Evolutionary conservation across 768 basidiomycete genomes (phyloP), one percentile per base, ranked within the genome.

Genomic region (Steccherinum ochraceum): DNA sequence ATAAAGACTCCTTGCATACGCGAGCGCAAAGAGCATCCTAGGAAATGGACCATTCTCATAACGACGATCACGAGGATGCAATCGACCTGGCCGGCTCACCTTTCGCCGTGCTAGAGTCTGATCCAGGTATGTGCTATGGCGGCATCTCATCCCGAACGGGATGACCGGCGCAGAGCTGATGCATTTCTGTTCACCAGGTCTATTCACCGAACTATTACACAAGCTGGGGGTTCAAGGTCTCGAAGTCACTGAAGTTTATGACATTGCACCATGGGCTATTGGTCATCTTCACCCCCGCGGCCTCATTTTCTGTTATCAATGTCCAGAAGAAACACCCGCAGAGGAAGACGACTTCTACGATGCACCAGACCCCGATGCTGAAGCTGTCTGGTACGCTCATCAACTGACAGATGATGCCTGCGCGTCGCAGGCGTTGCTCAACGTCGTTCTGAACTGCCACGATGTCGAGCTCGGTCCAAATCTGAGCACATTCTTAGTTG

Each of bases 331-430:
- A 61, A 45, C 21, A n/a, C 18, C 30, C 12, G 43, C 48, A 1
- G 18, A n/a, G 1, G 46, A 52, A n/a, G 41, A 50, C 3, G 56
- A 58, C 3, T 52, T 60, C 23, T 54, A 74, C 24, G 77, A 46
- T 24, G 27, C 26, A 12, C n/a, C 35, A 4, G 54, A 81, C 59
- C 74, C 80, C 2, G 74, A 77, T 10, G 75, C 80, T 2, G 75
- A 77, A 52, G 69, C 64, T 23, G 74, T 84, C 7, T 85, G 82
- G 82, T 85, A 83, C 55, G 81, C 82, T 10, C 81, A 84, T 62
- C 83, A 85, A 61, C 72, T 85, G 21, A 80, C 75, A 63, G 75
- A 79, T 56, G 81, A 84, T 57, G 80, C 82, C 3, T 84, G 83
- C 59, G 81, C 80, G 5, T 79, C 81, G 0, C 78, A 76, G 56